Evolutionary conservation across 2,329 filamentous ascomycete genomes (phyloP).

Genomic region (Paracorniculantispora psalliotae): DNA sequence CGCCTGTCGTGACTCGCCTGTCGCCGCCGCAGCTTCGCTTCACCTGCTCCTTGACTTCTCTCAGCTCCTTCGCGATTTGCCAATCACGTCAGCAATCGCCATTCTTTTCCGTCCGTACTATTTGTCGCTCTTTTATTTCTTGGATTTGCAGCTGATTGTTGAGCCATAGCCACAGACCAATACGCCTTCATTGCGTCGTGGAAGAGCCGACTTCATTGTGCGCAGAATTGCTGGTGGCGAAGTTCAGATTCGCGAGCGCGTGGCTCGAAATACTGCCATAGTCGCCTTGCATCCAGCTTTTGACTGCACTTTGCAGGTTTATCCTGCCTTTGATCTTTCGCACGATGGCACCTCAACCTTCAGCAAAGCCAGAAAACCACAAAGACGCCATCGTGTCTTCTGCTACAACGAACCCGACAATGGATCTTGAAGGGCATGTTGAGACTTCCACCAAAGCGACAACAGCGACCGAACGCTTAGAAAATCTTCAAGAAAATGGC

Average conservation of each 20-base stretch:
- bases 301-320: background rate
- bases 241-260: no score
- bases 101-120: background rate
- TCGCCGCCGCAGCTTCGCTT: constrained; percentile 8
- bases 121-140: background rate
- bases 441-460: no score
- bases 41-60: background rate
- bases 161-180: no score
- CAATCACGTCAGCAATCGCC: background rate
- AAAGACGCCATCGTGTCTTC: no score
- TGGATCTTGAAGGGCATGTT: no score
- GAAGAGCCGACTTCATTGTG: no score
- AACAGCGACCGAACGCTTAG: no score
- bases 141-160: no score
- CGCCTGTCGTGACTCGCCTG: constrained; percentile 1
- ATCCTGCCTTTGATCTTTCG: background rate
- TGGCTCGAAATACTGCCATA: no score
- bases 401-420: no score
- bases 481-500: constrained; percentile 11
- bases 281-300: background rate
- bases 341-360: constrained; percentile 17
- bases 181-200: no score
- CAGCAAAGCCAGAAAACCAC: no score
- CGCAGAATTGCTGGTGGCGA: background rate
- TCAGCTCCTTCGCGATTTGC: background rate